Conservation (phyloP, 2,329 filamentous ascomycete genomes). For the Stagonosporopsis vannaccii region DNA sequence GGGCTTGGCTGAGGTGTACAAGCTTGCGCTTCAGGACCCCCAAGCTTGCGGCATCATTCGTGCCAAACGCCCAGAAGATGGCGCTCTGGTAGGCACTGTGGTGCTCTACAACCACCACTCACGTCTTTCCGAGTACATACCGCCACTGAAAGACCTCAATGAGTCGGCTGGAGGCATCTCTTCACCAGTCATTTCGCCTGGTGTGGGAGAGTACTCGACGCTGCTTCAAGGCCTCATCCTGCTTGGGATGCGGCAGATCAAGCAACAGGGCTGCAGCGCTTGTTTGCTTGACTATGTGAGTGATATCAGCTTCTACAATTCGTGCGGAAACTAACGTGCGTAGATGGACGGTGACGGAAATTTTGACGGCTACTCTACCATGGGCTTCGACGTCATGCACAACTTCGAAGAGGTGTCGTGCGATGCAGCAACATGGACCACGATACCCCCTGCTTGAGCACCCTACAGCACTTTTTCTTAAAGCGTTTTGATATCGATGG, state of each 20-base stretch:
- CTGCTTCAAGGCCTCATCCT: constrained; percentile 81
- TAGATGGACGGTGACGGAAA: constrained; percentile 76
- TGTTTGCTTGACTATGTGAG: constrained; percentile 83
- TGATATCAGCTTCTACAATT: constrained; percentile 24
- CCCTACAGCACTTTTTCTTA: not conserved
- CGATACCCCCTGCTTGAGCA: constrained; percentile 56
- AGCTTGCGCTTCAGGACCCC: constrained; percentile 73
- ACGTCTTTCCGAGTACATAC: constrained; percentile 72
- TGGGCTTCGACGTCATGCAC: constrained; percentile 82
- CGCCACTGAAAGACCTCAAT: constrained; percentile 67
- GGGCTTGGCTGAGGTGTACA: constrained; percentile 81
- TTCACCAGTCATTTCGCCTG: constrained; percentile 76
- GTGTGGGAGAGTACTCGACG: constrained; percentile 71
- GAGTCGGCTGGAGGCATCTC: constrained; percentile 77
- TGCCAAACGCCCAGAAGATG: constrained; percentile 74
- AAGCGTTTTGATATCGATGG: constrained; percentile 8
- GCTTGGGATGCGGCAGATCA: constrained; percentile 83
- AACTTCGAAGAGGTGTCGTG: constrained; percentile 82
- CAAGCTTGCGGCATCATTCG: constrained; percentile 82
- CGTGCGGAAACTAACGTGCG: constrained; percentile 37
- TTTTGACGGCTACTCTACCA: constrained; percentile 74
- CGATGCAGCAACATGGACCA: constrained; percentile 68
- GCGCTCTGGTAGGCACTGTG: constrained; percentile 76
- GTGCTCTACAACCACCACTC: constrained; percentile 79
- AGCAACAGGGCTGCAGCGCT: constrained; percentile 75